Evolutionary conservation across 768 basidiomycete species (phyloP).

Genomic region (Boletales sp.): DNA sequence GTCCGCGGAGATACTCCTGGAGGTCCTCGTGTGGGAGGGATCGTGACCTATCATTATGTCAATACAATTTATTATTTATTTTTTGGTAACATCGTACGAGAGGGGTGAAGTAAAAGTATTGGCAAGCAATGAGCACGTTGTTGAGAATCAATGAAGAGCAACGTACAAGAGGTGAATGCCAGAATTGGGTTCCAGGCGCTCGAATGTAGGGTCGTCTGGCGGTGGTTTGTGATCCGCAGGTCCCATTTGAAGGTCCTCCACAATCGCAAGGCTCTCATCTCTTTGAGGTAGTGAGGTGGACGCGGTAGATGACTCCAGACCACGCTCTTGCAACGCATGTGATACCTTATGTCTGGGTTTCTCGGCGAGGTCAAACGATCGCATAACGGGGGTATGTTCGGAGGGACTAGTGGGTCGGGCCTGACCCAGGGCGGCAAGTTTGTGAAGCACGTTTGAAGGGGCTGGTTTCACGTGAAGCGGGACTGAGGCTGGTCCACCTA

Average conservation of each 20-base stretch:
- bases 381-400: conserved; percentile 24
- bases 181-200: conserved; percentile 86
- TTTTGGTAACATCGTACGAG: not conserved
- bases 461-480: conserved; percentile 32
- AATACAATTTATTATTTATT: conserved; percentile 3
- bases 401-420: conserved; percentile 14
- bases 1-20: conserved; percentile 73
- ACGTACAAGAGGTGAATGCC: conserved; percentile 80
- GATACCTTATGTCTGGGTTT: conserved; percentile 12
- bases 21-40: conserved; percentile 69
- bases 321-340: conserved; percentile 10
- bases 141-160: not conserved
- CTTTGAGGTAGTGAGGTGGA: conserved; percentile 22
- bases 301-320: not conserved
- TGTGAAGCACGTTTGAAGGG: conserved; percentile 52
- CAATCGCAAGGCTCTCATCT: conserved; percentile 64
- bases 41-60: conserved; percentile 57
- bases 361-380: conserved; percentile 25
- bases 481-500: not conserved
- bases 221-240: conserved; percentile 72
- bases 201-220: conserved; percentile 71
- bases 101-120: not conserved
- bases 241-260: conserved; percentile 76
- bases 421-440: conserved; percentile 40
- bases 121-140: not conserved